Conservation (phyloP, 805 yeast species). For the Wickerhamomyces xylosicus region DNA sequence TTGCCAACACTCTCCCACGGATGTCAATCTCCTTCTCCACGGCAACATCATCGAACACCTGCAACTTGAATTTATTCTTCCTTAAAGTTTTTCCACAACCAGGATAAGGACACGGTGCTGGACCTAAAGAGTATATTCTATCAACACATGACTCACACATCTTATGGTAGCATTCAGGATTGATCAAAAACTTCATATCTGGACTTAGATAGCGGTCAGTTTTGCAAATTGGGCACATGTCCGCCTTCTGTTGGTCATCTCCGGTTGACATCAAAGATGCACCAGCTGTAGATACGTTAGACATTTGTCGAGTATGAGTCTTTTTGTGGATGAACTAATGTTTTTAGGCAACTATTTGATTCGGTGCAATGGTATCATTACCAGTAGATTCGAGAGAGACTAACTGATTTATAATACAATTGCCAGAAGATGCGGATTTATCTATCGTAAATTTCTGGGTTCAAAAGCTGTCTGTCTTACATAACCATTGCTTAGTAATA, state of each 20-base stretch:
- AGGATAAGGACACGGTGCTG: constrained; percentile 94
- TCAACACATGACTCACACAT: constrained; percentile 97
- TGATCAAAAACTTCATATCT: constrained; percentile 81
- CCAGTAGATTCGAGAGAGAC: too few species aligned
- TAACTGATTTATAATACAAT: too few species aligned
- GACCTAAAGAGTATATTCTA: constrained; percentile 87
- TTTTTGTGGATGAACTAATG: background rate
- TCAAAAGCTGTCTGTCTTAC: too few species aligned
- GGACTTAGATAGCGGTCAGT: constrained; percentile 92
- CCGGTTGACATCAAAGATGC: background rate
- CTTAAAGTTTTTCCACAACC: constrained; percentile 81
- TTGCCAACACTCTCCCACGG: constrained; percentile 62
- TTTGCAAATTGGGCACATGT: constrained; percentile 96
- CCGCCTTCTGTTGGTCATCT: constrained; percentile 34
- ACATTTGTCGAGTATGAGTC: too few species aligned
- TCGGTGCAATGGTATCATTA: too few species aligned
- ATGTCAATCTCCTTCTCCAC: constrained; percentile 93
- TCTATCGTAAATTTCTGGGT: too few species aligned
- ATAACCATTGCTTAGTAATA: too few species aligned
- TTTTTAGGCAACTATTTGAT: too few species aligned
- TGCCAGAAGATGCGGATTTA: too few species aligned
- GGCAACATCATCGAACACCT: constrained; percentile 79
- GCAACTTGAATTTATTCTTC: constrained; percentile 84
- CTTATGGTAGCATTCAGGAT: constrained; percentile 96
- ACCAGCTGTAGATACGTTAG: too few species aligned